Evolutionary conservation across 1,284 basidiomycete species (phyloP).

Genomic region (Caloboletus inedulis): DNA sequence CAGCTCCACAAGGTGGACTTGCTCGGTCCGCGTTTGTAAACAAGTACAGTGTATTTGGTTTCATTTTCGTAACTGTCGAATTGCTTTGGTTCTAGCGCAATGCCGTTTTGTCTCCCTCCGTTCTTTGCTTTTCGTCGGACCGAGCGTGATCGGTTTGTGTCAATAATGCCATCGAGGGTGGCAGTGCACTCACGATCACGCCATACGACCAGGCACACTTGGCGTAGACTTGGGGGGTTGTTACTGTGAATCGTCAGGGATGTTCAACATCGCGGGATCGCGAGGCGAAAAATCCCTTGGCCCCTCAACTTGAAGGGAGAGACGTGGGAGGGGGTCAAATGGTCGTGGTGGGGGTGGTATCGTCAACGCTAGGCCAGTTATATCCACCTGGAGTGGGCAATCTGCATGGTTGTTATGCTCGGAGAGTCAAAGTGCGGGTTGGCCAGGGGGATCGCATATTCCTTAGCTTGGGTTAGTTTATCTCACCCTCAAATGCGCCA

Average conservation of each 20-base stretch:
- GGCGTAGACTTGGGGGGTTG: constrained; percentile 20
- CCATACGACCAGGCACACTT: constrained; percentile 34
- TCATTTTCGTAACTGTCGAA: not conserved
- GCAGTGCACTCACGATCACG: constrained; percentile 30
- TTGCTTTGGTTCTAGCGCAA: not conserved
- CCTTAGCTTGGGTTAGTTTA: not conserved
- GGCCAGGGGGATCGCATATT: not conserved
- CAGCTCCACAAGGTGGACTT: constrained; percentile 1
- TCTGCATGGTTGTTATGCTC: not conserved
- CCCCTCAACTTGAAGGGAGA: constrained; percentile 3
- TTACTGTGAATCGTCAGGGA: constrained; percentile 14
- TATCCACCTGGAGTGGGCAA: not conserved
- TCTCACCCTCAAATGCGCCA: not conserved
- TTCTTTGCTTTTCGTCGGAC: not conserved
- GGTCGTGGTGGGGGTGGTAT: not conserved
- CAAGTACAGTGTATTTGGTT: not conserved
- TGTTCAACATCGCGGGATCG: constrained; percentile 14
- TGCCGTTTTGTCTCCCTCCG: not conserved
- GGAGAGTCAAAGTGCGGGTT: not conserved
- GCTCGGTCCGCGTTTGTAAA: not conserved
- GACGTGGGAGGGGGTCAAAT: not conserved
- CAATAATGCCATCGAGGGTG: constrained; percentile 30
- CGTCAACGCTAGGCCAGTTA: not conserved
- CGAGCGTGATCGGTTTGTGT: not conserved
- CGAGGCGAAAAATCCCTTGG: not conserved